Evolutionary conservation across 73 alveolate genomes (phyloP).

Genomic region (Paramecium octaurelia): DNA sequence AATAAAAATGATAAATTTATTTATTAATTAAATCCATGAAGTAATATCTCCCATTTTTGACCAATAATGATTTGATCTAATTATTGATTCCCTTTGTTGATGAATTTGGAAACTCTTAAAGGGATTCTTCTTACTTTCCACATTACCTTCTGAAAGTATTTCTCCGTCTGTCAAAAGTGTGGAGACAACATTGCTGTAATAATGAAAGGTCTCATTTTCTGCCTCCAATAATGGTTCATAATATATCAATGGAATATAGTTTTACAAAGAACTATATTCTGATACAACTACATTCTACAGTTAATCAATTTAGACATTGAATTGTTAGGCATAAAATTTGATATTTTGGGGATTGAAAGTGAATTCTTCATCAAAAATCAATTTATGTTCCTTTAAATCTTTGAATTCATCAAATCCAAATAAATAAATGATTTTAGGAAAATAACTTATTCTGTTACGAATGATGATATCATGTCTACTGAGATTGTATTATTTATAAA

Average conservation of each 20-base stretch:
- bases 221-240: background rate
- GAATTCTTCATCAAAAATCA: slow-evolving; percentile 3
- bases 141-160: slow-evolving; percentile 27
- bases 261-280: background rate
- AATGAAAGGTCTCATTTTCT: slow-evolving; percentile 26
- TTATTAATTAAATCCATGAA: slow-evolving; percentile 34
- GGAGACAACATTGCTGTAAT: background rate
- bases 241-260: background rate
- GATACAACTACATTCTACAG: background rate
- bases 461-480: background rate
- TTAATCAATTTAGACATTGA: background rate
- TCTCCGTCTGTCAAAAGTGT: slow-evolving; percentile 20
- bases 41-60: slow-evolving; percentile 36
- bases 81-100: background rate
- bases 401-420: background rate
- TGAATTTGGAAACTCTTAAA: background rate
- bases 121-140: slow-evolving; percentile 13
- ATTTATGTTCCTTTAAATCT: background rate
- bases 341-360: background rate
- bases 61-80: slow-evolving; percentile 48
- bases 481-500: background rate
- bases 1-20: slow-evolving; percentile 20
- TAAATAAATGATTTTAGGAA: slow-evolving; percentile 28
- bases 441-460: background rate
- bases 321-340: background rate